Conservation (phyloP, 177 flowering plant species). For the Telopea speciosissima region DNA sequence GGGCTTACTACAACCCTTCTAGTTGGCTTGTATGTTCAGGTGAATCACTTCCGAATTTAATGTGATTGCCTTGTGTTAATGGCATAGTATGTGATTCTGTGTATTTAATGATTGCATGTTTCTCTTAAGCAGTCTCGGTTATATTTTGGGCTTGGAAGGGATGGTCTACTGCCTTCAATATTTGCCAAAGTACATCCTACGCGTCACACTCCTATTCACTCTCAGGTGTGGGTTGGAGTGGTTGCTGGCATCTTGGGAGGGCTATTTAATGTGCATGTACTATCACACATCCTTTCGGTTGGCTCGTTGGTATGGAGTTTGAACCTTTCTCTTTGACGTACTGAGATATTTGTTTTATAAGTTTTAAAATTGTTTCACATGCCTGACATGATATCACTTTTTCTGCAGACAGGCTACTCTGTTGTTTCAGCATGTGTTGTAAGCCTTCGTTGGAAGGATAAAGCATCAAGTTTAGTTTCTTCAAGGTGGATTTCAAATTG, state of each 20-base stretch:
- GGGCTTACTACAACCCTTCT: slow-evolving; percentile 96
- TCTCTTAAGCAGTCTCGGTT: slow-evolving; percentile 69
- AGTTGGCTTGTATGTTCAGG: slow-evolving; percentile 98
- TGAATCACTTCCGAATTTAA: slow-evolving; percentile 18
- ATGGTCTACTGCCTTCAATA: slow-evolving; percentile 80
- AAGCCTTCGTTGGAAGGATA: slow-evolving; percentile 71
- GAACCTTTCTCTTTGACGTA: background rate
- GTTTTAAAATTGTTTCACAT: background rate
- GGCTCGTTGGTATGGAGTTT: slow-evolving; percentile 75
- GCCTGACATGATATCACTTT: slow-evolving; percentile 7
- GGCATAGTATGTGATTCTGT: background rate
- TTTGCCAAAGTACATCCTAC: slow-evolving; percentile 74
- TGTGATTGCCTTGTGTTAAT: background rate
- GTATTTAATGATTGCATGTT: slow-evolving; percentile 9
- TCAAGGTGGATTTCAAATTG: slow-evolving; percentile 42
- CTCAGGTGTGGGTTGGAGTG: slow-evolving; percentile 92
- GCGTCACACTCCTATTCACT: slow-evolving; percentile 75
- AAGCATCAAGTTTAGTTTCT: slow-evolving; percentile 31
- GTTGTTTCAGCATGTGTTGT: slow-evolving; percentile 93
- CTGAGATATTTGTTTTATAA: background rate
- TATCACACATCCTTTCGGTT: slow-evolving; percentile 92
- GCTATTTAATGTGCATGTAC: slow-evolving; percentile 62
- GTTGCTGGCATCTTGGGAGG: slow-evolving; percentile 81
- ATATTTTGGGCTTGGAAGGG: slow-evolving; percentile 96
- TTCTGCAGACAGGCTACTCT: slow-evolving; percentile 80